Conservation (phyloP, 257 asterid genomes). For the Ajuga chamaepitys region DNA sequence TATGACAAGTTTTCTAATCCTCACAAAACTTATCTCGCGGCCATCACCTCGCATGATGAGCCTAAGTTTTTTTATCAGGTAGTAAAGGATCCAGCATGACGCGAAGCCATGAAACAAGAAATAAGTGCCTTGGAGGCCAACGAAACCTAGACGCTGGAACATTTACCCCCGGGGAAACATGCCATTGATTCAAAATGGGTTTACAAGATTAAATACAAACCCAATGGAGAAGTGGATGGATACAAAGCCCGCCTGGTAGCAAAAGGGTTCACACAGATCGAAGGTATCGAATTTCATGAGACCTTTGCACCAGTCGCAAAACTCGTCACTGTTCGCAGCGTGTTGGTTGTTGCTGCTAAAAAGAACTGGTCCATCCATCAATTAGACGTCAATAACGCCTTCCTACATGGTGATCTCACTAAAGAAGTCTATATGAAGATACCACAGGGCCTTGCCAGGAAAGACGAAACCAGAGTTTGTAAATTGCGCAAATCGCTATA, state of each 20-base stretch:
- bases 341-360: not conserved
- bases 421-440: not conserved
- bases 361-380: not conserved
- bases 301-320: not conserved
- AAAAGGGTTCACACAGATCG: not conserved
- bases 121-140: not conserved
- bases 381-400: not conserved
- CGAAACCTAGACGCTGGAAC: not conserved
- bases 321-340: not conserved
- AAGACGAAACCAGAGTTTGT: not conserved
- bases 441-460: not conserved
- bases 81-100: not conserved
- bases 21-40: slow-evolving; percentile 1
- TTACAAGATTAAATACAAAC: not conserved
- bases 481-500: not conserved
- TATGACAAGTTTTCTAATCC: not conserved
- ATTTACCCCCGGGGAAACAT: not conserved
- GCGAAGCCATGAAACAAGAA: not conserved
- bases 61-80: not conserved
- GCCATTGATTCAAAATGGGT: not conserved
- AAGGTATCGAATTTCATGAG: not conserved
- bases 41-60: not conserved
- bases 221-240: not conserved
- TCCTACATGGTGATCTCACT: too few relatives aligned
- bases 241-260: not conserved